These are phyloP conservation scores for Fraxinus americana DNA, from an alignment of 257 asterid species.

Conservation along the genomic window DNA sequence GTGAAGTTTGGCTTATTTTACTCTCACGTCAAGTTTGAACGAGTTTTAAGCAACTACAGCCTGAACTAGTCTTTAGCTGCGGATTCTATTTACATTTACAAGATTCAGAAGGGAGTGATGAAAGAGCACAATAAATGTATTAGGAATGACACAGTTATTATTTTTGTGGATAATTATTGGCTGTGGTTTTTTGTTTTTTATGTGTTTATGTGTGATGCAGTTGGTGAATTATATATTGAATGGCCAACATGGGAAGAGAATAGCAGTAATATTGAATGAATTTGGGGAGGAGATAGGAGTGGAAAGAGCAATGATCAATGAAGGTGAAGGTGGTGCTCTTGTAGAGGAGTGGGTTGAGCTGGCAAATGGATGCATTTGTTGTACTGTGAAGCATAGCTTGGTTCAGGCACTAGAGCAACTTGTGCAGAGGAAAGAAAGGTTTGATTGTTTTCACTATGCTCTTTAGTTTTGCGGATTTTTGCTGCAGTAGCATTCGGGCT, in stretches of 20 bases:
- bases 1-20: neutral
- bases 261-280: slow-evolving; percentile 92
- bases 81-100: neutral
- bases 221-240: slow-evolving; percentile 80
- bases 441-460: slow-evolving; percentile 1
- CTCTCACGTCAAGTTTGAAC: no score
- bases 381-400: slow-evolving; percentile 95
- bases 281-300: slow-evolving; percentile 98
- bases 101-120: neutral
- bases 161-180: neutral
- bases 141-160: neutral
- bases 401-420: slow-evolving; percentile 99
- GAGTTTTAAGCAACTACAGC: neutral
- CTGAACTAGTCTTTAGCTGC: neutral
- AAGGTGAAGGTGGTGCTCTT: slow-evolving; percentile 87
- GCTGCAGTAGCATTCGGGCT: neutral
- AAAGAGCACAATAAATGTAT: neutral
- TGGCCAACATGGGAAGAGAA: slow-evolving; percentile 81
- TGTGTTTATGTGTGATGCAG: slow-evolving; percentile 34
- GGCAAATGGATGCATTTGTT: slow-evolving; percentile 94
- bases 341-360: slow-evolving; percentile 99
- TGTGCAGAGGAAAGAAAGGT: slow-evolving; percentile 96
- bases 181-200: neutral
- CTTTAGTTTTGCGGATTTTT: neutral
- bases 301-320: slow-evolving; percentile 97